Evolutionary conservation across 306 rosid genomes (phyloP), one percentile per base, ranked within the genome.

Genomic region (Pyrus betulifolia): DNA sequence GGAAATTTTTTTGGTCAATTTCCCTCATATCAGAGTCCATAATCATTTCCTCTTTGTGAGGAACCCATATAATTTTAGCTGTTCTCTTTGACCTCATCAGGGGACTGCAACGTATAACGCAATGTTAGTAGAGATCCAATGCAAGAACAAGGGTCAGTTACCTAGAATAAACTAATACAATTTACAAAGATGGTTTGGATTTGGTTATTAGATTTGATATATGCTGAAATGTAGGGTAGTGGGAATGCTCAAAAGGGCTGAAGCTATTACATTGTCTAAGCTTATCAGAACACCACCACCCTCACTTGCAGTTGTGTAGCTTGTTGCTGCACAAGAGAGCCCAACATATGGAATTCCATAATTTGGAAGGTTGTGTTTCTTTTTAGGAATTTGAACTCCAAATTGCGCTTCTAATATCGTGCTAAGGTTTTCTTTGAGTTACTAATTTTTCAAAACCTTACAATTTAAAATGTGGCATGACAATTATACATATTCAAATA

Each of bases 51-150:
- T 76, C 87, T 30, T 80, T 74, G 1, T 91, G 93, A 66, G 84
- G 69, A 31, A 88, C 97, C 97, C 97, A 92, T 74, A 95, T 95
- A 68, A 95, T 90, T 76, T 95, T 96, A 51, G 98, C 96, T 0
- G 97, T 95, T 89, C 71, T 95, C 87, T 86, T 95, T 5, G 97
- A 89, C 55, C 98, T 85, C 18, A 80, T 81, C 76, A 95, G 76
- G 69, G 98, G 97, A 82, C 97, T 92, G 76, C 64, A 82, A 73
- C 30, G 45, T 45, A 72, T 31, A 82, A n/a, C 38, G 30, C 66
- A 73, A 14, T 12, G 44, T 74, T 57, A 71, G 75, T 73, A 40
- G 21, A 11, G 22, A 33, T 4, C 8, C 33, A 65, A 35, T 65
- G 27, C 4, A 2, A 65, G 18, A 33, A 65, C 23, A 65, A 33